Conservation (phyloP, 129 eudicot genomes). For the Arctium lappa region DNA sequence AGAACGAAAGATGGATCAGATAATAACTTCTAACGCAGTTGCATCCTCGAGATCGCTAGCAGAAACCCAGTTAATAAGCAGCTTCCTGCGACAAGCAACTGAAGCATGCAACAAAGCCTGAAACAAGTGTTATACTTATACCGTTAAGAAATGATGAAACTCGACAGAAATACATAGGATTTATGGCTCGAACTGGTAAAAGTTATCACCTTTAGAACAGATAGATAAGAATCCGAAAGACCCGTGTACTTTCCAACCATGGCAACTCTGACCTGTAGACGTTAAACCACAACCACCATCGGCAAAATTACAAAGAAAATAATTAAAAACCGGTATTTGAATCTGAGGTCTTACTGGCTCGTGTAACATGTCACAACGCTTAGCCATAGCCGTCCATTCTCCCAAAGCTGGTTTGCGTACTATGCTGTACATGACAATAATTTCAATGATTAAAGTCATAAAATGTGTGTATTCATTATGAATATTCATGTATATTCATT, state of each 20-base stretch:
- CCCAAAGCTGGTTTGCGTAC: slow-evolving; percentile 63
- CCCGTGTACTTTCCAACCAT: slow-evolving; percentile 98
- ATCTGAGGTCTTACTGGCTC: slow-evolving; percentile 51
- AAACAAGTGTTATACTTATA: slow-evolving; percentile 1
- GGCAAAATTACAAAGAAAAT: background rate
- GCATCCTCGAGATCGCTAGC: slow-evolving; percentile 89
- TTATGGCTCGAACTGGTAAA: background rate
- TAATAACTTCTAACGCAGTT: slow-evolving; percentile 63
- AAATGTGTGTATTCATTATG: background rate
- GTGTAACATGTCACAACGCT: slow-evolving; percentile 63
- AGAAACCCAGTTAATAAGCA: slow-evolving; percentile 77
- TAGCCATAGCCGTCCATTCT: slow-evolving; percentile 89
- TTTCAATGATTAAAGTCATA: background rate
- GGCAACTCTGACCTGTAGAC: slow-evolving; percentile 76
- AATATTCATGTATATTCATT: background rate
- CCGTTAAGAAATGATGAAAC: background rate
- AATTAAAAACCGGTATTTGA: background rate
- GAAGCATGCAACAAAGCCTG: slow-evolving; percentile 98
- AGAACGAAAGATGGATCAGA: slow-evolving; percentile 23
- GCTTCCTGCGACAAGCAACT: slow-evolving; percentile 70
- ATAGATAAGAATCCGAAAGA: slow-evolving; percentile 86
- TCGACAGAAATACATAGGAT: background rate
- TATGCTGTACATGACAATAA: slow-evolving; percentile 30
- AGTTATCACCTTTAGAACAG: slow-evolving; percentile 81
- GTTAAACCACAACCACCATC: background rate